A percentile compares a stretch with the other conserved stretches of the same genome.
Evolutionary conservation across 192 early-diverging fungal genomes (phyloP).

Genomic region (Chytriomyces confervae): DNA sequence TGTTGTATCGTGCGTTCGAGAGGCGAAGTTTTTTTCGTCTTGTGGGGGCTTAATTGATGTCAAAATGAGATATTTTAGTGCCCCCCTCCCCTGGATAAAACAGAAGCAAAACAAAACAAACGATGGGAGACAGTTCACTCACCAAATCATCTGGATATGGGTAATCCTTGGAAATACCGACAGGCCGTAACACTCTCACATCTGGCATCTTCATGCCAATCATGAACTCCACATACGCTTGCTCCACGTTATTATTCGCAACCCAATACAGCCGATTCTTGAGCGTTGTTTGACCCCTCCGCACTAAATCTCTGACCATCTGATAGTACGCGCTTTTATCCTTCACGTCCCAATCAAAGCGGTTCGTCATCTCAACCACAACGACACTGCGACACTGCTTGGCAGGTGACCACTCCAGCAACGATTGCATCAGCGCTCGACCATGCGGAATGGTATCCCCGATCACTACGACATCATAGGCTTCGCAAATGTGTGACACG

Average conservation of each 20-base stretch:
- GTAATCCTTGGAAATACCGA: constrained; percentile 11
- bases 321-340: constrained; percentile 16
- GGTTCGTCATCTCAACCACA: constrained; percentile 29
- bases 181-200: not conserved
- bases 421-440: constrained; percentile 9
- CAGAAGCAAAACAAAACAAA: not conserved
- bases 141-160: constrained; percentile 25
- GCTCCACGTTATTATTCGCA: constrained; percentile 30
- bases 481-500: constrained; percentile 1
- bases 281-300: not conserved
- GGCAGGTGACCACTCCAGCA: not conserved
- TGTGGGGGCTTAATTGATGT: not conserved
- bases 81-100: not conserved
- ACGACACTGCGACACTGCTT: not conserved
- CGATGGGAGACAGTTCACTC: no score
- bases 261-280: constrained; percentile 21
- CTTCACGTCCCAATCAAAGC: constrained; percentile 28
- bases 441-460: constrained; percentile 32
- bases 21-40: not conserved
- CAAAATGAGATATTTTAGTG: no score
- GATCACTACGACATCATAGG: constrained; percentile 19
- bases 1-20: constrained; percentile 7
- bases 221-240: constrained; percentile 9
- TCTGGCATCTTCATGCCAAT: constrained; percentile 7
- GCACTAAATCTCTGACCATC: not conserved